Evolutionary conservation across 2,329 filamentous ascomycete species (phyloP), one percentile per base, ranked within the genome.

Genomic region (Polychaeton citri): DNA sequence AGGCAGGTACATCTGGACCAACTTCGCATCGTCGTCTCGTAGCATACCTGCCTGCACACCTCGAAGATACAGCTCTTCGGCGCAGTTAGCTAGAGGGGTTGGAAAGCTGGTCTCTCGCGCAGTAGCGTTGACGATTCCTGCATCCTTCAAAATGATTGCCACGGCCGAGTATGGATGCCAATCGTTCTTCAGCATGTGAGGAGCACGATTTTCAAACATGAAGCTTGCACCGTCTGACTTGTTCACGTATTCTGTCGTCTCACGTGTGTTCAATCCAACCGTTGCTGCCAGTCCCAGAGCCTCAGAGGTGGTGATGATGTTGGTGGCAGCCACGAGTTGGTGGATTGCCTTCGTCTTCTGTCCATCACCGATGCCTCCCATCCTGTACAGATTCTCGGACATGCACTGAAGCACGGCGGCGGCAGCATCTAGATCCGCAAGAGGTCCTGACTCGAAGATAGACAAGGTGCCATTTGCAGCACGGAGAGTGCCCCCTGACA

Each of bases 401-500:
- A 87, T 72, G 45, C 71, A 70, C 35, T 73, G 63, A 2, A 86
- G 64, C 2, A 85, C 57, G 33, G 65, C 68, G 16, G 64, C 65
- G 1, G 69, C 76, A 7, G 24, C 24, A 21, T 66, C 61, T 2
- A 84, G 58, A 19, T 56, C 44, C 4, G 73, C 72, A 2, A 63
- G 65, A 1, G 71, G 65, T 0, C 70, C 62, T 0, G 68, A 78
- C 0, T 78, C 78, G 72, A 87, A 83, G 51, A 87, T 85, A 5
- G 78, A 81, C 30, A 86, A 60, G 0, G 79, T 82, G 3, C 81
- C 81, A 33, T 79, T 71, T 0, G 76, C 78, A 2, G 80, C 80
- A 21, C 80, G 68, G 7, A 69, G 65, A 0, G 76, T 72, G 2
- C 81, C 81, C 1, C 81, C 81, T 0, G 78, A 83, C 0, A 86